Evolutionary conservation across 352 stramenopile genomes (phyloP).

Genomic region (Phytophthora pistaciae): DNA sequence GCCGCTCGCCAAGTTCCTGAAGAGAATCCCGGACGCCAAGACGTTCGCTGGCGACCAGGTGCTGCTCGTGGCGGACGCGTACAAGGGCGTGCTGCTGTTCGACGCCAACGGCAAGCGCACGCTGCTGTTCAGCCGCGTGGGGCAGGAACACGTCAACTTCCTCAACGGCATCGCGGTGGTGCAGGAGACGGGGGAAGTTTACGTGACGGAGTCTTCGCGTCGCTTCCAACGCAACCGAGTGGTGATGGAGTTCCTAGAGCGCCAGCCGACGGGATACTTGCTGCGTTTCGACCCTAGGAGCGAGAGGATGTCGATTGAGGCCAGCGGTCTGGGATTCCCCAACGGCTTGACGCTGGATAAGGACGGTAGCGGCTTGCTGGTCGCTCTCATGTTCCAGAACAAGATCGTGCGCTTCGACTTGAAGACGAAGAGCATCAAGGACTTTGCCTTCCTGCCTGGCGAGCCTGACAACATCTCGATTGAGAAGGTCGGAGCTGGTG

Average conservation of each 20-base stretch:
- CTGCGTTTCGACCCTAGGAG: conserved; percentile 55
- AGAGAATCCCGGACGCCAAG: conserved; percentile 50
- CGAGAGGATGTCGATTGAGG: conserved; percentile 37
- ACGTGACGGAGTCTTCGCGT: conserved; percentile 64
- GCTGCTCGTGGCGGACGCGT: conserved; percentile 69
- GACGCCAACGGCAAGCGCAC: conserved; percentile 62
- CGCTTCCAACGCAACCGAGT: conserved; percentile 58
- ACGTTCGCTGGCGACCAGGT: conserved; percentile 59
- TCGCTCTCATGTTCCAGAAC: conserved; percentile 61
- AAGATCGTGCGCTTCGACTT: conserved; percentile 69
- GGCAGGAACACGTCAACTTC: conserved; percentile 49
- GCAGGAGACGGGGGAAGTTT: conserved; percentile 52
- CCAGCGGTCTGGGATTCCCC: conserved; percentile 47
- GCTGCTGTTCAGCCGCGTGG: conserved; percentile 60
- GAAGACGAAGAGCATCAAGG: conserved; percentile 45
- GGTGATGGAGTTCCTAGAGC: conserved; percentile 60
- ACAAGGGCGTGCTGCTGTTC: conserved; percentile 67
- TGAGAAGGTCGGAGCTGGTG: conserved; percentile 32
- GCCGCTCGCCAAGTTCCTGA: conserved; percentile 51
- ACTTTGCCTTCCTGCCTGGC: conserved; percentile 71
- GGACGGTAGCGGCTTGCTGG: conserved; percentile 46
- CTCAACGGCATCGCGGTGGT: conserved; percentile 59
- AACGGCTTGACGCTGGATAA: conserved; percentile 60
- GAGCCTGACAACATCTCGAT: conserved; percentile 65
- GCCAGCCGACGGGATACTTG: conserved; percentile 51